Evolutionary conservation across 345 rosid genomes (phyloP).

Genomic region (Turritis glabra): DNA sequence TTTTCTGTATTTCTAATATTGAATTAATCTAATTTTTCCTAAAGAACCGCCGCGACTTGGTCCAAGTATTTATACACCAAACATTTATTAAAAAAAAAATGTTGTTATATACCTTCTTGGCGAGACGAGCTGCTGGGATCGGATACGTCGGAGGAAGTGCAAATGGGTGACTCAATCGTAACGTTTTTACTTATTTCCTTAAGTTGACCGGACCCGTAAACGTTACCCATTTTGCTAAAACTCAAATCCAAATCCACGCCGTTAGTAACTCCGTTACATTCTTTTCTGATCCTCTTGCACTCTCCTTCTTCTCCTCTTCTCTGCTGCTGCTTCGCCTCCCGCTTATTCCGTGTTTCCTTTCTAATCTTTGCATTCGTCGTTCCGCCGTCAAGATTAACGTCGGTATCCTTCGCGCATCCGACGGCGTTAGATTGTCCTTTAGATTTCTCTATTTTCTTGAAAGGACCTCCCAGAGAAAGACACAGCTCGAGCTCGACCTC

Average conservation of each 20-base stretch:
- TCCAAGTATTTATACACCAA: background rate
- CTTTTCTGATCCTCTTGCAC: constrained; percentile 34
- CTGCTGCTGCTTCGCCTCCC: constrained; percentile 45
- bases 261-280: constrained; percentile 13
- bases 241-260: constrained; percentile 22
- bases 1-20: background rate
- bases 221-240: constrained; percentile 1
- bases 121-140: constrained; percentile 47
- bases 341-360: constrained; percentile 51
- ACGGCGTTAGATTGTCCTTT: constrained; percentile 4
- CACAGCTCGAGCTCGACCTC: constrained; percentile 63
- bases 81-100: background rate
- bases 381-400: background rate
- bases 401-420: background rate
- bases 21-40: background rate
- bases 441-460: constrained; percentile 36
- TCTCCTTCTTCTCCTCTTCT: constrained; percentile 31
- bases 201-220: constrained; percentile 36
- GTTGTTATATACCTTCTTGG: constrained; percentile 47
- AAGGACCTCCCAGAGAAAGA: constrained; percentile 59
- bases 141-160: constrained; percentile 43
- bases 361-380: constrained; percentile 40
- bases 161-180: constrained; percentile 45
- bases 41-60: background rate
- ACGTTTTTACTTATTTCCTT: constrained; percentile 32